Conservation (phyloP, 371 early-diverging fungal species). For the Syncephalastrum monosporum region DNA sequence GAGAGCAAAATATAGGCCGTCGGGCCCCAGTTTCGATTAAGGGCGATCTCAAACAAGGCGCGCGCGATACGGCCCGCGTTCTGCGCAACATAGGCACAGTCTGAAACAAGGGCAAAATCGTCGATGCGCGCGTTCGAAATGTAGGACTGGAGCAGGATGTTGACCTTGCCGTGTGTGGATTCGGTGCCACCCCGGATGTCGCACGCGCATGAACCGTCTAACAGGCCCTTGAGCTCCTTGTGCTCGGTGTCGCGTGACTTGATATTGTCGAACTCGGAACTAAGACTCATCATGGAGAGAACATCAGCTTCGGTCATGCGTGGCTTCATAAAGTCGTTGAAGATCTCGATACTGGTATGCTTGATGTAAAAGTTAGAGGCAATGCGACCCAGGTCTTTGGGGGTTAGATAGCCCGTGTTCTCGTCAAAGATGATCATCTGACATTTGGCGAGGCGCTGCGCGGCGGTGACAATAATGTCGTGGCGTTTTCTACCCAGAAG, state of each 20-base stretch:
- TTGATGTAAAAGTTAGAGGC: slow-evolving; percentile 91
- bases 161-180: slow-evolving; percentile 85
- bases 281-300: slow-evolving; percentile 81
- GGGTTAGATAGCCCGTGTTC: slow-evolving; percentile 75
- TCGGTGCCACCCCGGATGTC: slow-evolving; percentile 74
- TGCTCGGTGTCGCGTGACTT: slow-evolving; percentile 86
- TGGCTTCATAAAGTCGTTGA: slow-evolving; percentile 71
- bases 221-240: slow-evolving; percentile 72
- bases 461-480: slow-evolving; percentile 22
- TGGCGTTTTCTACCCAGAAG: slow-evolving; percentile 47
- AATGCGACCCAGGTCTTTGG: slow-evolving; percentile 93
- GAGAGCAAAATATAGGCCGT: slow-evolving; percentile 77
- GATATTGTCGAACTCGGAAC: slow-evolving; percentile 93
- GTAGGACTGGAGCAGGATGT: slow-evolving; percentile 86
- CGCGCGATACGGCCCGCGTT: slow-evolving; percentile 93
- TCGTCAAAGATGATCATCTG: slow-evolving; percentile 95
- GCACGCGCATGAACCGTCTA: slow-evolving; percentile 74
- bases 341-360: slow-evolving; percentile 82
- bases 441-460: slow-evolving; percentile 61
- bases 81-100: slow-evolving; percentile 90
- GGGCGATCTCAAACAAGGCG: slow-evolving; percentile 92
- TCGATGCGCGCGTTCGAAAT: slow-evolving; percentile 80
- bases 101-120: slow-evolving; percentile 93
- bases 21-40: slow-evolving; percentile 90
- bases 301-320: slow-evolving; percentile 89